phyloP scores from a whole-genome alignment of 768 basidiomycete genomes.

The Hypholoma sublateritium region DNA sequence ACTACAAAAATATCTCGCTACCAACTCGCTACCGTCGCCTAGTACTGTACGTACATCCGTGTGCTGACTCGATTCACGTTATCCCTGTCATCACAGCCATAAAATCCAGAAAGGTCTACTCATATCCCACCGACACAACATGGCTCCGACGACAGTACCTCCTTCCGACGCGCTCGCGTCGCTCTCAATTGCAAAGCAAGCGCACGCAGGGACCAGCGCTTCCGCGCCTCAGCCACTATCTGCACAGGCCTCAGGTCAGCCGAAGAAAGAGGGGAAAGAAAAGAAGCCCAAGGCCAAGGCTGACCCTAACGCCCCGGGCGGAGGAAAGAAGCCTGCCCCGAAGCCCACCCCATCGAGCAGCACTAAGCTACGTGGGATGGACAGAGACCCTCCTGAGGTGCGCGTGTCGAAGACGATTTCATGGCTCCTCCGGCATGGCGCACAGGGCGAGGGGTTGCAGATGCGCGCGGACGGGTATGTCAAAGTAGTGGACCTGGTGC shows the following conservation, averaged over 20 bases:
- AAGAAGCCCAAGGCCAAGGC: neutral
- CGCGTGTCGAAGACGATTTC: constrained; percentile 84
- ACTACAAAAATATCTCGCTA: too few species aligned
- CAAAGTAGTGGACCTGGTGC: constrained; percentile 77
- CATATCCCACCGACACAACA: too few species aligned
- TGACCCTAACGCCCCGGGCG: neutral
- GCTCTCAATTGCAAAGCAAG: neutral
- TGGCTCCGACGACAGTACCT: neutral
- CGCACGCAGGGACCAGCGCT: neutral
- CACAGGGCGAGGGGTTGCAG: constrained; percentile 66
- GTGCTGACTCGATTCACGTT: too few species aligned
- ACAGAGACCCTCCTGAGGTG: constrained; percentile 65
- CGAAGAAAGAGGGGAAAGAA: neutral
- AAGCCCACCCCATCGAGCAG: constrained; percentile 15
- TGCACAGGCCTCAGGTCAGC: neutral
- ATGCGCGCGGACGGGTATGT: constrained; percentile 89
- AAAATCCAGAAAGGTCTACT: too few species aligned
- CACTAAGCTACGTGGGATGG: constrained; percentile 55
- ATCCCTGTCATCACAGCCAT: too few species aligned
- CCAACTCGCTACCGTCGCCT: too few species aligned
- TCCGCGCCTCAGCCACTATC: neutral
- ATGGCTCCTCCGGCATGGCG: constrained; percentile 91
- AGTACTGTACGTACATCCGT: too few species aligned
- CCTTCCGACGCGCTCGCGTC: neutral
- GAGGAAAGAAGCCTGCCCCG: constrained; percentile 3